Evolutionary conservation across 768 basidiomycete species (phyloP).

Genomic region (Mycena sanguinolenta): DNA sequence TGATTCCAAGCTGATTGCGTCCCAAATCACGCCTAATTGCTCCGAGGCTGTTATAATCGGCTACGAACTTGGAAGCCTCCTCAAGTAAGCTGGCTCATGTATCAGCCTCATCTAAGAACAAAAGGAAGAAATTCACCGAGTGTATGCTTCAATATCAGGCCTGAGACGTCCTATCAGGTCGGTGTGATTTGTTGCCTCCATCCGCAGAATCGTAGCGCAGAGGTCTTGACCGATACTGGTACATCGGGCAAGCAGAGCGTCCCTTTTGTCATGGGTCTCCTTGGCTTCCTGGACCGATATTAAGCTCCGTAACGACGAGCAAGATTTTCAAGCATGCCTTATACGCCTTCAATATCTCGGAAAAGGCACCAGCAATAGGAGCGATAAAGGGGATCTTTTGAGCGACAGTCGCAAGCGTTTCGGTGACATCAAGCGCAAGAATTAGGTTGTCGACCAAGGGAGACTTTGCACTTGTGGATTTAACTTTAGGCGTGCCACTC

Average conservation of each 20-base stretch:
- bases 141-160: conserved; percentile 4
- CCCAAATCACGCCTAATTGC: too few species aligned
- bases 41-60: too few species aligned
- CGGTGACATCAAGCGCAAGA: too few species aligned
- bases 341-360: conserved; percentile 7
- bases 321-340: background rate
- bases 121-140: background rate
- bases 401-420: background rate
- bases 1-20: too few species aligned
- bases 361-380: conserved; percentile 1
- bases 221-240: background rate
- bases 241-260: background rate
- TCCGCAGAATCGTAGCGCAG: background rate
- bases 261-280: background rate
- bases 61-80: too few species aligned
- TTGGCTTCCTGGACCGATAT: conserved; percentile 9
- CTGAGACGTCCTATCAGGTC: conserved; percentile 4
- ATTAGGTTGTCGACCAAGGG: too few species aligned
- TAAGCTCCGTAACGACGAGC: background rate
- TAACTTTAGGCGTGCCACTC: too few species aligned
- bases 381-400: conserved; percentile 7
- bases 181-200: background rate
- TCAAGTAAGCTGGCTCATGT: too few species aligned
- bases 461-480: too few species aligned
- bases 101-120: too few species aligned